Evolutionary conservation across 1,284 basidiomycete species (phyloP).

Genomic region (Naganishia liquefaciens): DNA sequence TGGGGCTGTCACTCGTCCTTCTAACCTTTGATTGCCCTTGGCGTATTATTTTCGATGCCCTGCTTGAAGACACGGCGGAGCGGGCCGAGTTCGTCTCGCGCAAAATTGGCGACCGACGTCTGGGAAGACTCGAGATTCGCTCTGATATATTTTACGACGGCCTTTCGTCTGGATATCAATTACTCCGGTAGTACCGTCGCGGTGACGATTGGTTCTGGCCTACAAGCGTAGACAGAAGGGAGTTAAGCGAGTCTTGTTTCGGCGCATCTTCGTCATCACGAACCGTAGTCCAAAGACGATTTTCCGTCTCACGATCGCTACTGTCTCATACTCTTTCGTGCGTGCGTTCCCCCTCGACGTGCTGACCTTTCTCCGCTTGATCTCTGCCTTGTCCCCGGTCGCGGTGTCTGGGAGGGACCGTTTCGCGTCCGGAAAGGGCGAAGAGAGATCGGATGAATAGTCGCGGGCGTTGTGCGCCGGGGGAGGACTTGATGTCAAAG

Average conservation of each 20-base stretch:
- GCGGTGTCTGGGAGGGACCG: slow-evolving; percentile 27
- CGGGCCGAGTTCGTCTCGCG: too few species aligned
- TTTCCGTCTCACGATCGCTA: slow-evolving; percentile 51
- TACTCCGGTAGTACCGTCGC: slow-evolving; percentile 42
- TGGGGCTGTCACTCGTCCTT: too few species aligned
- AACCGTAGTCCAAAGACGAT: slow-evolving; percentile 52
- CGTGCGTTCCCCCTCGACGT: slow-evolving; percentile 30
- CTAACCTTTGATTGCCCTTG: too few species aligned
- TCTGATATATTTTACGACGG: too few species aligned
- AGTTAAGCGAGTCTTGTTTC: not conserved
- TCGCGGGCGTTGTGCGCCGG: slow-evolving; percentile 39
- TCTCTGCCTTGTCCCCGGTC: slow-evolving; percentile 27
- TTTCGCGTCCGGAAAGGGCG: slow-evolving; percentile 34
- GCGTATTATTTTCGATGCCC: too few species aligned
- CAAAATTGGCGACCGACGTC: too few species aligned
- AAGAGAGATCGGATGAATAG: slow-evolving; percentile 50
- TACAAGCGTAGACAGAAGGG: slow-evolving; percentile 21
- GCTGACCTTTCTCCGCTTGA: slow-evolving; percentile 14
- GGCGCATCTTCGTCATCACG: slow-evolving; percentile 25
- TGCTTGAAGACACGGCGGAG: too few species aligned
- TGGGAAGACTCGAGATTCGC: too few species aligned
- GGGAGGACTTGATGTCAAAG: slow-evolving; percentile 2
- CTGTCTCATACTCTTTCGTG: slow-evolving; percentile 51
- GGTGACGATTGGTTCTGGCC: slow-evolving; percentile 53
- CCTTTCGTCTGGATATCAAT: not conserved